These are phyloP conservation scores for Neofusicoccum cordaticola DNA, from an alignment of 2,329 filamentous ascomycete species.

Conservation along the genomic window DNA sequence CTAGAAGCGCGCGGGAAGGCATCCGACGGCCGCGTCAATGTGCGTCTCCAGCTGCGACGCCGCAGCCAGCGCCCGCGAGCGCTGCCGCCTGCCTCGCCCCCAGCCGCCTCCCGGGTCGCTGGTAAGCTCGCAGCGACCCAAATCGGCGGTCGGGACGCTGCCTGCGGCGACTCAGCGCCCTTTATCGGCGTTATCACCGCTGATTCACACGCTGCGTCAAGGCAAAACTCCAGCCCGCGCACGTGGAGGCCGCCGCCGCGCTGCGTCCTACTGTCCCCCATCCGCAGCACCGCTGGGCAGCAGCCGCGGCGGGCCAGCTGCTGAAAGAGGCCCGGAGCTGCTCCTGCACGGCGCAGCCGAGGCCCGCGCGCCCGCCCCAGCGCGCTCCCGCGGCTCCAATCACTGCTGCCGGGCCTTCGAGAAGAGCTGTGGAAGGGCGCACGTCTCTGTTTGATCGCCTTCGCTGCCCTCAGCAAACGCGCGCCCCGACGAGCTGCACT, in stretches of 20 bases:
- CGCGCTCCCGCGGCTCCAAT: constrained; percentile 5
- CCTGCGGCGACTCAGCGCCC: constrained; percentile 17
- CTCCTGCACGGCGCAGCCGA: background rate
- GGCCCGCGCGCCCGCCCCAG: background rate
- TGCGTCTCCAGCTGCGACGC: constrained; percentile 24
- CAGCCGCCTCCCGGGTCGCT: constrained; percentile 32
- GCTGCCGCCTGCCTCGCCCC: background rate
- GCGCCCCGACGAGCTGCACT: background rate
- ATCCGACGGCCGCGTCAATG: constrained; percentile 29
- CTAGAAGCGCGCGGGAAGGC: constrained; percentile 27
- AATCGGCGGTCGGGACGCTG: constrained; percentile 19
- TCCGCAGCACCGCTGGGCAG: background rate
- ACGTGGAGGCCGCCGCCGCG: constrained; percentile 3
- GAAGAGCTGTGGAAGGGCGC: constrained; percentile 28
- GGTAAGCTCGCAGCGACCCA: constrained; percentile 24
- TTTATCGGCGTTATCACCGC: constrained; percentile 24
- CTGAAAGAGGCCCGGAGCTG: background rate
- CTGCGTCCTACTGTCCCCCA: background rate
- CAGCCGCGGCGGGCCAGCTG: background rate
- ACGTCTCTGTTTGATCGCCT: constrained; percentile 25
- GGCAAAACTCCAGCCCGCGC: constrained; percentile 16
- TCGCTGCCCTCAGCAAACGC: background rate
- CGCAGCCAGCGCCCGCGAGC: constrained; percentile 1
- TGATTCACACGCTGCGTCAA: constrained; percentile 9
- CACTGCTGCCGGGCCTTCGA: constrained; percentile 22